Evolutionary conservation across 129 eudicot genomes (phyloP), one percentile per base, ranked within the genome.

Genomic region (Escallonia rubra): DNA sequence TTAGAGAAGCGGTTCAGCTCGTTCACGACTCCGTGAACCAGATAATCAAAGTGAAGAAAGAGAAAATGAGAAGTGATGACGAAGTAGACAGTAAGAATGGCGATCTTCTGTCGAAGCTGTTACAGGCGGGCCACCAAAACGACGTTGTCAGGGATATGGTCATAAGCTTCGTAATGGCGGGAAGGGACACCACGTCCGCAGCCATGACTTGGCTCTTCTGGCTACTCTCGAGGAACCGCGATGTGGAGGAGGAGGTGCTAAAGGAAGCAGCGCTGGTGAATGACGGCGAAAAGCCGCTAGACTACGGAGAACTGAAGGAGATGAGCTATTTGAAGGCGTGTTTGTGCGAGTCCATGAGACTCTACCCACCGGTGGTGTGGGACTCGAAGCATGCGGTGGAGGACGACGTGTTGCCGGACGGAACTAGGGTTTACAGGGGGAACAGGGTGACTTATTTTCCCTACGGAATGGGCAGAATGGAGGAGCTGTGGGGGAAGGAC

Each of bases 401-500:
- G 0, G 91, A 90, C 5, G 95, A 90, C 34, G 64, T 86, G 4
- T 59, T 90, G 0, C 90, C 95, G 0, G 95, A 86, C 52, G 98
- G 98, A 47, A 86, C 91, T 0, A 60, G 5, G 69, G 95, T 92
- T 3, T 62, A 13, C 16, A 74, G 69, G 41, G 98, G 98, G 3
- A 77, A 84, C 56, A 58, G 98, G 49, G 95, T 92, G 65, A 92
- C 95, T 12, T 92, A 89, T 46, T 86, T 89, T 42, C 98, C 90
- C 0, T 92, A 92, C n/a, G 98, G 96, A 0, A 92, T 92, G 96
- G 96, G 98, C 46, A 86, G 98, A 63, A 89, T 92, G 96, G 85
- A 84, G 69, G 46, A 65, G 8, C 34, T 92, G 43, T 92, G 98
- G 98, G 98, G 98, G 16, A 76, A 81, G 42, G 98, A 92, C 51